Evolutionary conservation across 2,329 filamentous ascomycete species (phyloP), one percentile per base, ranked within the genome.

Genomic region (Neofusicoccum kwambonambiense): DNA sequence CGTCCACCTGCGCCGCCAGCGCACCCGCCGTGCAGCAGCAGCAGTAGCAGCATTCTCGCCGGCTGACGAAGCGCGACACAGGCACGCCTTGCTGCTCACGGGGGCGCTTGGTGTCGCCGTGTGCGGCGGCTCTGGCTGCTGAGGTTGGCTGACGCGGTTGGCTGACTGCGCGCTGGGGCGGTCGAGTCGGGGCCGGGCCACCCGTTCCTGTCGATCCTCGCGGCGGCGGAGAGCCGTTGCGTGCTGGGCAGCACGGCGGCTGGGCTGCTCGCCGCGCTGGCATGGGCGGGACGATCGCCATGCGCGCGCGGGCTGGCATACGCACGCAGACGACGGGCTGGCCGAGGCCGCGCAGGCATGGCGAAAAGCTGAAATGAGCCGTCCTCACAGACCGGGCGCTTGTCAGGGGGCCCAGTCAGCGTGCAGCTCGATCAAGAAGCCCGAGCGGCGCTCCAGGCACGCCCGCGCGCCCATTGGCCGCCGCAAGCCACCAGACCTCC

Each of bases 391-490:
- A 45, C 49, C 61, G 61, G 61, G 50, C 61, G 61, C 61, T 64
- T 52, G 61, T 56, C 56, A 65, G 63, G 63, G 54, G 54, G 44
- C 63, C 61, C 61, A 54, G 61, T 64, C 61, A 54, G 42, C 50
- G 35, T 64, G 61, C 50, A 64, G 50, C 62, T 64, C 50, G 62
- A 56, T 47, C 51, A 64, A 57, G 51, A 64, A 51, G 52, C 22
- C 52, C 62, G 51, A 49, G 62, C 51, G 52, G 42, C 62, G 65
- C 62, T 57, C 60, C 65, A 67, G 65, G 65, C 61, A 67, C 65
- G 52, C 42, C 27, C 41, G 22, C 27, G n/a, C 35, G 45, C 51
- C 50, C 42, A 67, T 67, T 67, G 65, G 65, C 41, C 63, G 27
- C 13, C 50, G 17, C 47, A 47, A 51, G 57, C 31, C 42, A 54